Evolutionary conservation across 1,284 basidiomycete genomes (phyloP), one percentile per base, ranked within the genome.

Genomic region (Rhodotorula glutinis): DNA sequence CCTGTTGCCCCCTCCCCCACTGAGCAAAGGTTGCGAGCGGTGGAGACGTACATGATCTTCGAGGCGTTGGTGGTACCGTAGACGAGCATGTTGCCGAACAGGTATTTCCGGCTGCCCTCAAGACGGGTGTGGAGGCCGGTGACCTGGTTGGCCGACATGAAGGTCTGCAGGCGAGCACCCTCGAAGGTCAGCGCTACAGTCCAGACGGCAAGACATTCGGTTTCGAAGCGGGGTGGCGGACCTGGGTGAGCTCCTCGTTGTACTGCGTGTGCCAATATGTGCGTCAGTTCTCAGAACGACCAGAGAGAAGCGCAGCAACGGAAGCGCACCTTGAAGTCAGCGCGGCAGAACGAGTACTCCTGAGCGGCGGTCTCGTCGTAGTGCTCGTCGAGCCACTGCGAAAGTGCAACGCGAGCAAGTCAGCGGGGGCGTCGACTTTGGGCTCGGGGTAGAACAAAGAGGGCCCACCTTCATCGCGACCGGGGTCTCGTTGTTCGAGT

Each of bases 211-310:
- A 19, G 17, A 5, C 43, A 9, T 16, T 16, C 49, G 27, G 11
- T 7, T 13, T 27, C n/a, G 25, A 27, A 44, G 43, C 17, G 43
- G 43, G 43, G 33, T 23, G 4, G 59, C 66, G 27, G 9, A 62
- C 63, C 80, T 87, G 86, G 51, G 92, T 94, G 73, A 98, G 87
- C 82, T 98, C 95, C 38, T 88, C 84, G 82, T 91, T 91, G 87
- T 97, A 98, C 84, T 96, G 25, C 93, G 89, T 92, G 98, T 84
- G 93, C 90, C 66, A 93, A 86, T 72, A n/a, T n/a, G n/a, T n/a
- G n/a, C n/a, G 88, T 85, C 90, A 90, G 95, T 8, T 33, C 23
- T 17, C 9, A 11, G 17, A 23, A 4, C 30, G 10, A 11, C 4
- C 33, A 13, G 10, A 2, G 1, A 1, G 16, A 40, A 11, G 33